Evolutionary conservation across 2,329 filamentous ascomycete species (phyloP), one percentile per base, ranked within the genome.

Genomic region (Macrophomina tecta): DNA sequence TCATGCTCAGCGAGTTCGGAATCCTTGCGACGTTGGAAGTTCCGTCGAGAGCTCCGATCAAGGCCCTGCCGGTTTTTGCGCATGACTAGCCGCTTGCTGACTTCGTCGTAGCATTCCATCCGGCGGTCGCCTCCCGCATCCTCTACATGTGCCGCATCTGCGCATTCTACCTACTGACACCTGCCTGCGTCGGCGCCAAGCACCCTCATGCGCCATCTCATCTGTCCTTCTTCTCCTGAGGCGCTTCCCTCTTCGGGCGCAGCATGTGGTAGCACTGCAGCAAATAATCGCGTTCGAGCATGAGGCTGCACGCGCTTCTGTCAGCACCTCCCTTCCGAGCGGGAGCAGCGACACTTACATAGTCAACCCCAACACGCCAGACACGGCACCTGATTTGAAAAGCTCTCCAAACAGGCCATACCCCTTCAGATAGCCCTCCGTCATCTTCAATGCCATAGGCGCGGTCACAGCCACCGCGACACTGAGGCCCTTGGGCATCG

Each of bases 321-420:
- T 63, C 9, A 60, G 46, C 51, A 18, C 23, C 18, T n/a, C 28
- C 3, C 23, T 23, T 1, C 36, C 12, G 30, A 49, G 45, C 7
- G 7, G 18, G 9, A 16, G 30, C 12, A 36, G 8, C 34, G 61
- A 9, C n/a, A 77, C 77, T 74, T 70, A 80, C 77, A 83, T 72
- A 32, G 76, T 71, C 5, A 74, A 48, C 3, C 71, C 77, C 67
- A 81, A 80, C 0, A 73, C 55, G 0, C 69, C 77, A n/a, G 74
- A 79, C 45, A 82, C 68, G 4, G 55, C 70, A 6, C 78, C 80
- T 34, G 79, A 75, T 12, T 75, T 73, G 1, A 76, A 71, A 42
- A 84, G 69, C 64, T 83, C 79, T n/a, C 79, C 81, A 7, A 82
- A 30, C 7, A 81, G 62, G 0, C 81, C 81, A 68, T 80, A 80